A percentile compares a stretch with the other conserved stretches of the same genome.
Evolutionary conservation across 2,329 filamentous ascomycete species (phyloP).

Genomic region (Tolypocladium tropicale): DNA sequence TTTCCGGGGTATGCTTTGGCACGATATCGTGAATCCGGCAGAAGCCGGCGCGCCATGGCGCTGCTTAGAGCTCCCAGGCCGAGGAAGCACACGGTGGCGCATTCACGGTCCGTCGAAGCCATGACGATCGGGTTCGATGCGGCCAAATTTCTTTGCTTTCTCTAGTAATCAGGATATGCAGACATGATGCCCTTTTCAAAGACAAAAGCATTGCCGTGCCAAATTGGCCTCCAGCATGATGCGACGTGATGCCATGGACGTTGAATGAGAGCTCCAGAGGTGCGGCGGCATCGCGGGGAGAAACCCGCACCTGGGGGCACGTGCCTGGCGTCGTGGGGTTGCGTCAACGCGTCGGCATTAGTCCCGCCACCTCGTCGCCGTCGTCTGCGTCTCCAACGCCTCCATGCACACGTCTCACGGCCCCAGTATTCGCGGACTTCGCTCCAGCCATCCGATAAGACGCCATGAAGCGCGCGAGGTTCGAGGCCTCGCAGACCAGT

Average conservation of each 20-base stretch:
- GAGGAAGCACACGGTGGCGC: constrained; percentile 2
- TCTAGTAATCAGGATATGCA: neutral
- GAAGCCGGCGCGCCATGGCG: constrained; percentile 4
- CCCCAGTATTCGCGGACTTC: constrained; percentile 21
- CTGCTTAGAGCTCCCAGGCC: constrained; percentile 4
- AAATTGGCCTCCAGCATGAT: neutral
- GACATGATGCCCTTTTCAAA: neutral
- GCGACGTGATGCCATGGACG: neutral
- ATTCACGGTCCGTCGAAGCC: neutral
- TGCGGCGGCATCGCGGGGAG: neutral
- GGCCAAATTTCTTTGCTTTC: neutral
- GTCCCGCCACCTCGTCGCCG: constrained; percentile 1
- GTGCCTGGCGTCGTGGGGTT: neutral
- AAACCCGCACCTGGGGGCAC: neutral
- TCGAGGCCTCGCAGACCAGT: constrained; percentile 8
- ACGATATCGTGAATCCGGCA: neutral
- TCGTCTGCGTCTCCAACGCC: neutral
- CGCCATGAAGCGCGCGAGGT: constrained; percentile 12
- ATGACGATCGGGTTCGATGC: neutral
- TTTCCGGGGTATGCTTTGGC: constrained; percentile 1
- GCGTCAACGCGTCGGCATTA: constrained; percentile 1
- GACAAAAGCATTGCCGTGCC: neutral
- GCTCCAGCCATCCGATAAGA: neutral
- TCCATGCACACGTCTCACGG: neutral
- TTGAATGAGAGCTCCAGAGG: neutral